Conservation (phyloP, 495 filamentous ascomycete genomes). For the Margaritispora aquatica region DNA sequence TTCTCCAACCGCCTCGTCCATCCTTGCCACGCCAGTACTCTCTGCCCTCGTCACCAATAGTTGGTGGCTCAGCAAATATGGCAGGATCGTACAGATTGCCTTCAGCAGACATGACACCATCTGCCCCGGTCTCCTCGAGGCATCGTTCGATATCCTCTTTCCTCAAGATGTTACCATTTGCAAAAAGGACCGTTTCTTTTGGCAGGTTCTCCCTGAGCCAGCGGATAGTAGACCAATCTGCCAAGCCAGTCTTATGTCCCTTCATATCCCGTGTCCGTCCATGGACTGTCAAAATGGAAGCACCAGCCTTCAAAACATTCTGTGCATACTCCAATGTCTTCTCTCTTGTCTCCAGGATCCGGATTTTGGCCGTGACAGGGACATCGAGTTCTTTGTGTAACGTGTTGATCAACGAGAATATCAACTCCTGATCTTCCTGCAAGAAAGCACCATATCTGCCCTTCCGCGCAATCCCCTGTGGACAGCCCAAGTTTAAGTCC, state of each 20-base stretch:
- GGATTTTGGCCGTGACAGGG: slow-evolving; percentile 92
- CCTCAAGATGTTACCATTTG: slow-evolving; percentile 90
- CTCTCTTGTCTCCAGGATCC: slow-evolving; percentile 82
- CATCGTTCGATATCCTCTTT: slow-evolving; percentile 75
- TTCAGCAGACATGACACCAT: slow-evolving; percentile 94
- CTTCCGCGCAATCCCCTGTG: slow-evolving; percentile 86
- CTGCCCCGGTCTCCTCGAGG: slow-evolving; percentile 77
- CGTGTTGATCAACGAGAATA: slow-evolving; percentile 70
- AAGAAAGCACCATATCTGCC: slow-evolving; percentile 92
- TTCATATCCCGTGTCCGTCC: slow-evolving; percentile 87
- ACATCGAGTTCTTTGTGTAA: slow-evolving; percentile 62
- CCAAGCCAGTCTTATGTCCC: slow-evolving; percentile 89
- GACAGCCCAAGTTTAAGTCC: slow-evolving; percentile 96
- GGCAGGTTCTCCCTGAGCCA: slow-evolving; percentile 82
- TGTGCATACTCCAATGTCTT: slow-evolving; percentile 82
- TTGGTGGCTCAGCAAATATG: slow-evolving; percentile 68
- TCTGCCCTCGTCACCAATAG: slow-evolving; percentile 54
- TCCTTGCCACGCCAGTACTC: slow-evolving; percentile 82
- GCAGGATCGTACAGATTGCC: slow-evolving; percentile 87
- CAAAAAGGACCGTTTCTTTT: slow-evolving; percentile 84
- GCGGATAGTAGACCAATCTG: slow-evolving; percentile 80
- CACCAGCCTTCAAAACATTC: slow-evolving; percentile 82
- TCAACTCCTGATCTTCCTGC: slow-evolving; percentile 84
- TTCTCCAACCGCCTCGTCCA: slow-evolving; percentile 79
- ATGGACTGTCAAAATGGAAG: slow-evolving; percentile 89